Evolutionary conservation across 768 basidiomycete species (phyloP), one percentile per base, ranked within the genome.

Genomic region (Naganishia onofrii): DNA sequence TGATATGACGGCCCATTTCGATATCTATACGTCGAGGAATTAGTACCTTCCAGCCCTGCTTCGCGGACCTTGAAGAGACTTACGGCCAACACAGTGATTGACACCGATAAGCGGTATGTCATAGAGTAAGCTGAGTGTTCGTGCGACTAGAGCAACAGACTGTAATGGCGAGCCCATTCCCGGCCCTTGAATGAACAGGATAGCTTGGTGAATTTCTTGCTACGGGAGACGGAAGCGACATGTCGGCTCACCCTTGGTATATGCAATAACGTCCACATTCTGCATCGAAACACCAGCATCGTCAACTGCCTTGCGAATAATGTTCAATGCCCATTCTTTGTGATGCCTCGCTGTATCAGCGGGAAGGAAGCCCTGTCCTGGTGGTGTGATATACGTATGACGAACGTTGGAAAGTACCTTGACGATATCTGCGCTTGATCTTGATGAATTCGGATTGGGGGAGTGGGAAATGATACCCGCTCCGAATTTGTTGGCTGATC

Each of bases 31-130:
- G 17, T 42, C 44, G 31, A 46, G 51, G 32, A 48, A 46, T 72
- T 53, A 32, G 48, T 36, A 44, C 53, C 31, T 13, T 34, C n/a
- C n/a, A 3, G 7, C 21, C 7, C n/a, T n/a, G n/a, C n/a, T 2
- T 19, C 63, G 36, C 5, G 42, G 23, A 69, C 71, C n/a, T 53
- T 32, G 70, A 23, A 10, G 67, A 7, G 19, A 81, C 92, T 81
- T 77, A 98, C 96, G 96, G 58, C 96, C 96, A 36, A 99, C 88
- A 76, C 96, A 99, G 81, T 99, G 96, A 79, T 99, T 99, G n/a
- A 98, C 96, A 0, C 93, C 94, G 3, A 99, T 88, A 6, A 99
- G 84, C 3, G 96, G 95, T 77, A 96, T 98, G 75, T 87, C 82
- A 80, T 89, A 93, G 69, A 99, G 80, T 4, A 96, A 85, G 1